A percentile compares a stretch with the other conserved stretches of the same genome.
phyloP scores from a whole-genome alignment of 164 flowering plant genomes.

The Dillenia turbinata region DNA sequence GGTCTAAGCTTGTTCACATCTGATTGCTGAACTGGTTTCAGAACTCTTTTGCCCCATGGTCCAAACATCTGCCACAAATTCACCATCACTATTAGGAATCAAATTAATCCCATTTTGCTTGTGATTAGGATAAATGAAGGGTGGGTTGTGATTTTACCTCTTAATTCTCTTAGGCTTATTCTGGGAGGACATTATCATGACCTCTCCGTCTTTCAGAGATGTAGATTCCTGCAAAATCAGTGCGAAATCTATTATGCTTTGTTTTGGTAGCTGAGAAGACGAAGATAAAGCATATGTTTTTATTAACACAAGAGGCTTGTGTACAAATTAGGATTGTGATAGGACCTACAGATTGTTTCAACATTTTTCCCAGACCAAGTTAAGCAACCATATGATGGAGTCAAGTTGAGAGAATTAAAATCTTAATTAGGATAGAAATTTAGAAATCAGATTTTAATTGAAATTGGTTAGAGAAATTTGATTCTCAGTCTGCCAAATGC shows the following conservation, averaged over 20 bases:
- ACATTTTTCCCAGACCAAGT: too few relatives aligned
- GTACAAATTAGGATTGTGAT: too few relatives aligned
- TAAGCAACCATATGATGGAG: too few relatives aligned
- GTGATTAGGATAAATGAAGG: not conserved
- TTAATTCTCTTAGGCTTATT: conserved; percentile 47
- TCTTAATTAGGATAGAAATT: too few relatives aligned
- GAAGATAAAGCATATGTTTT: too few relatives aligned
- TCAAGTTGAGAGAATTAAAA: too few relatives aligned
- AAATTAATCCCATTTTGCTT: not conserved
- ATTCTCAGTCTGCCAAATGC: too few relatives aligned
- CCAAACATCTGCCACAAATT: conserved; percentile 42
- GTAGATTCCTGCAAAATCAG: conserved; percentile 32
- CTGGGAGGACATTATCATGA: conserved; percentile 62
- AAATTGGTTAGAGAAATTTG: too few relatives aligned
- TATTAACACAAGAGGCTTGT: too few relatives aligned
- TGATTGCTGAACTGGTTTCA: conserved; percentile 54
- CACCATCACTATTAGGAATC: not conserved
- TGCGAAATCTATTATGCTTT: not conserved
- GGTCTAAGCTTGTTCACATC: conserved; percentile 60
- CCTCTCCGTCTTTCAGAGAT: conserved; percentile 42
- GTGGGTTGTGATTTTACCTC: conserved; percentile 20
- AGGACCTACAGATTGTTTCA: too few relatives aligned
- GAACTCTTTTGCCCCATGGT: conserved; percentile 73
- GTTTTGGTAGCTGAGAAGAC: too few relatives aligned
- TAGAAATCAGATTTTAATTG: too few relatives aligned